A percentile compares a stretch with the other conserved stretches of the same genome.
Evolutionary conservation across 768 basidiomycete genomes (phyloP).

Genomic region (Filobasidium floriforme): DNA sequence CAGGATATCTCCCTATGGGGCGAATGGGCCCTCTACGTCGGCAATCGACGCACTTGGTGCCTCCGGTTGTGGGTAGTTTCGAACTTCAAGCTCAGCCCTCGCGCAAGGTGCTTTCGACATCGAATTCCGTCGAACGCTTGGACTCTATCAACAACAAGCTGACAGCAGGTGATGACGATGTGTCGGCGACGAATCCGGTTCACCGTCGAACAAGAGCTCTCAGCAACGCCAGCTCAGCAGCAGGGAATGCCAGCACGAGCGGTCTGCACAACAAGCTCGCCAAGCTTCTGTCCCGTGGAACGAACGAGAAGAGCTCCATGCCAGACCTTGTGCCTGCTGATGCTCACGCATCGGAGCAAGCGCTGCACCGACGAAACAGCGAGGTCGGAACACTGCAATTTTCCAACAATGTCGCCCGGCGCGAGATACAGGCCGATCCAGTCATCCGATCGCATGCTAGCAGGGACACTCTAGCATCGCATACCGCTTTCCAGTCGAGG

Average conservation of each 20-base stretch:
- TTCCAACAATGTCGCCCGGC: background rate
- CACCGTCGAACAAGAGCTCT: constrained; percentile 32
- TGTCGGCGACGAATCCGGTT: constrained; percentile 1
- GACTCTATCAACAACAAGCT: constrained; percentile 32
- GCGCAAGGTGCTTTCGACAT: constrained; percentile 15
- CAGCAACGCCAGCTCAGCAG: constrained; percentile 33
- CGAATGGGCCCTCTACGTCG: constrained; percentile 9
- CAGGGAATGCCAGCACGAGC: constrained; percentile 14
- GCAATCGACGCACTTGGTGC: constrained; percentile 17
- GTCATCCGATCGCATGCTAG: too few relatives aligned
- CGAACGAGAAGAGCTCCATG: constrained; percentile 25
- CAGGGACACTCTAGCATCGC: too few relatives aligned
- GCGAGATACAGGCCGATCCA: too few relatives aligned
- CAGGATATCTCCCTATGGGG: background rate
- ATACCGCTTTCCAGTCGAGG: too few relatives aligned
- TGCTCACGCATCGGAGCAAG: background rate
- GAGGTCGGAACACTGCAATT: constrained; percentile 10
- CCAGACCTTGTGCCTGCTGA: constrained; percentile 9
- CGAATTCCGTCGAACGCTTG: constrained; percentile 30
- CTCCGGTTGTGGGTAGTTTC: background rate
- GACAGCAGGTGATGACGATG: constrained; percentile 2
- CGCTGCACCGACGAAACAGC: constrained; percentile 8
- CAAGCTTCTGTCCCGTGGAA: constrained; percentile 31
- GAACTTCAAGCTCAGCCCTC: background rate
- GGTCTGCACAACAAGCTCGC: constrained; percentile 33